Evolutionary conservation across 169 alveolate species (phyloP).

Genomic region (Cryptosporidium ubiquitum): DNA sequence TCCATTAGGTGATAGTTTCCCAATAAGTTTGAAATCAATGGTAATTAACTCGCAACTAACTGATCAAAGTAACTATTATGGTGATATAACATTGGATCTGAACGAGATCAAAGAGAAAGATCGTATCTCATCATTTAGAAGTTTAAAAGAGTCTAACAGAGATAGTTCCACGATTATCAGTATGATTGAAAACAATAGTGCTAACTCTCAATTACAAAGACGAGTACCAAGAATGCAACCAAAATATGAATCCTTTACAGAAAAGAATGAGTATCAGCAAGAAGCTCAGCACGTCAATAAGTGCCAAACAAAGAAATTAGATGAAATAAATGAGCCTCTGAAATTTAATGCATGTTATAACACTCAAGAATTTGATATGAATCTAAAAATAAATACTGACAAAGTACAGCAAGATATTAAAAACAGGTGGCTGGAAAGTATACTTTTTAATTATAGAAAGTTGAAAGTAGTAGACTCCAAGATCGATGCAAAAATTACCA

Average conservation of each 20-base stretch:
- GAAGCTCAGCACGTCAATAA: slow-evolving; percentile 18
- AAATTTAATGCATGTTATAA: slow-evolving; percentile 26
- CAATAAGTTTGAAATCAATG: slow-evolving; percentile 1
- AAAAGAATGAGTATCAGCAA: not conserved
- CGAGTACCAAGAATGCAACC: slow-evolving; percentile 19
- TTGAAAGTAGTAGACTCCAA: not conserved
- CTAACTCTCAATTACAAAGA: not conserved
- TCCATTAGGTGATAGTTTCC: slow-evolving; percentile 49
- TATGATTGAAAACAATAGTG: not conserved
- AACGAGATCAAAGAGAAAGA: not conserved
- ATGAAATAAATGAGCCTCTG: not conserved
- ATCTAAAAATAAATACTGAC: slow-evolving; percentile 28
- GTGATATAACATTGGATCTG: slow-evolving; percentile 1
- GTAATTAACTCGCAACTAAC: not conserved
- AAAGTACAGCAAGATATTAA: slow-evolving; percentile 11
- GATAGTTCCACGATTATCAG: slow-evolving; percentile 5
- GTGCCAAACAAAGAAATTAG: not conserved
- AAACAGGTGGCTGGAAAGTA: slow-evolving; percentile 34
- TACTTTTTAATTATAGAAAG: slow-evolving; percentile 8
- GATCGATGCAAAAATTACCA: not conserved
- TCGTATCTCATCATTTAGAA: not conserved
- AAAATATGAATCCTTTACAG: not conserved
- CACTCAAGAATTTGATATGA: slow-evolving; percentile 47
- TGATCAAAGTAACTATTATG: slow-evolving; percentile 46
- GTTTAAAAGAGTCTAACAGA: not conserved